Evolutionary conservation across 163 green algal species (phyloP).

Genomic region (Volvox carteri): DNA sequence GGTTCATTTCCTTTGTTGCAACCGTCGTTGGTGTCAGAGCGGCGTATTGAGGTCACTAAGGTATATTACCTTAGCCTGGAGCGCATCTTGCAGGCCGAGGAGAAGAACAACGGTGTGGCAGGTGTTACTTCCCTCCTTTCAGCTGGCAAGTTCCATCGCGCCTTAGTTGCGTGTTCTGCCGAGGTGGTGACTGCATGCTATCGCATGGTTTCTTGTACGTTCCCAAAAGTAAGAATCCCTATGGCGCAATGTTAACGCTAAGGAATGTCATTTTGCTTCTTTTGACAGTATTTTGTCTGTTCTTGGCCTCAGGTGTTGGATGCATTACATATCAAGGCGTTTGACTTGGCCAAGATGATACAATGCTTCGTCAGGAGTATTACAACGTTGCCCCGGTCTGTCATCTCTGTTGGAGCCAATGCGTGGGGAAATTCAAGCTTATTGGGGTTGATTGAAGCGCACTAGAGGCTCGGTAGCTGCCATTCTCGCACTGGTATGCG

Average conservation of each 20-base stretch:
- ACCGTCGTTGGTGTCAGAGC: constrained; percentile 33
- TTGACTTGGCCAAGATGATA: constrained; percentile 92
- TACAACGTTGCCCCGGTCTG: constrained; percentile 73
- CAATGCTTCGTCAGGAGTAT: constrained; percentile 84
- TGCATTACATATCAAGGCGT: constrained; percentile 80
- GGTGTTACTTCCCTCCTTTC: constrained; percentile 61
- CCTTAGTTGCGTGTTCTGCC: constrained; percentile 76
- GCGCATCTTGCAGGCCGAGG: constrained; percentile 70
- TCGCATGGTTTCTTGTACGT: constrained; percentile 48
- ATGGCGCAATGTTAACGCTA: neutral
- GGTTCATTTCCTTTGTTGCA: constrained; percentile 59
- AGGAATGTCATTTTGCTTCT: neutral
- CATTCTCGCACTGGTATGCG: too few relatives aligned
- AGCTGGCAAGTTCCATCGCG: constrained; percentile 74
- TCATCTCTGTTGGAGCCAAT: too few relatives aligned
- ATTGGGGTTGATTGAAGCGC: too few relatives aligned
- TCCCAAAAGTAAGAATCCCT: constrained; percentile 12
- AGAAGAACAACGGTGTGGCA: constrained; percentile 30
- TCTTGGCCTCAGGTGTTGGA: constrained; percentile 68
- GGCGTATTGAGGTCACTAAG: constrained; percentile 67
- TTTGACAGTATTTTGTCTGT: neutral
- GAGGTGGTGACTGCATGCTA: constrained; percentile 79
- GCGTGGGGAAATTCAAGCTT: too few relatives aligned
- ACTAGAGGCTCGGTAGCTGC: too few relatives aligned
- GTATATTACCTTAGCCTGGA: constrained; percentile 82